Base-by-base conservation (phyloP, 2,329 filamentous ascomycete genomes). In the Fusarium sarcochroum region DNA sequence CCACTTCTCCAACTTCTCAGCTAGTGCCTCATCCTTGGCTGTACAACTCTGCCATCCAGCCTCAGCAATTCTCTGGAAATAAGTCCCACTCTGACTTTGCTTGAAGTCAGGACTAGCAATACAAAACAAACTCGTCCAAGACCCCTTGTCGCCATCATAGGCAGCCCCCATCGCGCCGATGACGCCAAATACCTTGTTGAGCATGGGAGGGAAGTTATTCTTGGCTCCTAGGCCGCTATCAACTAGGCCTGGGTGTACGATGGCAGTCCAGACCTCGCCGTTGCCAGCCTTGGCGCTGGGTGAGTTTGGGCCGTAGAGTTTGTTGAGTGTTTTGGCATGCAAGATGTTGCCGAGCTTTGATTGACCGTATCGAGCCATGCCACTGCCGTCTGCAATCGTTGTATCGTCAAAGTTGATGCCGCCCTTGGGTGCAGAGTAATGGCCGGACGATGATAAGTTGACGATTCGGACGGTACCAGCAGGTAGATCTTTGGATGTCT, bases 311-410 rank as follows among this genome's bases (percentile, higher is more conserved):
- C 34, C 67, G 44, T 11, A 30, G 4, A 30, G 27, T 5, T 30
- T 30, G 27, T 30, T 30, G 27, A 69, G 13, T 6, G 49, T 63
- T n/a, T 65, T 65, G 11, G 63, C 45, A 5, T 69, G 66, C 9
- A 69, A 15, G 21, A 68, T 25, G 18, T 69, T 69, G 35, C 32
- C 66, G 8, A 69, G 60, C 30, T 69, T 68, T 7, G 49, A 56
- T 18, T 61, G 56, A 1, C 66, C 63, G 11, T 69, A 69, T 2
- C 63, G 49, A 15, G 48, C 25, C 5, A 50, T n/a, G 0, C 13
- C 37, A 25, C 27, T 34, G 7, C 35, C 63, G 1, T 53, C 35
- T 7, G 25, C 27, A 30, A 30, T 4, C 52, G 37, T 44, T 9
- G 49, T 42, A 14, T 69, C 47, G 2, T 20, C 20, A 23, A 69